phyloP scores from a whole-genome alignment of 2,329 filamentous ascomycete genomes.

The Cladosporium sp. region DNA sequence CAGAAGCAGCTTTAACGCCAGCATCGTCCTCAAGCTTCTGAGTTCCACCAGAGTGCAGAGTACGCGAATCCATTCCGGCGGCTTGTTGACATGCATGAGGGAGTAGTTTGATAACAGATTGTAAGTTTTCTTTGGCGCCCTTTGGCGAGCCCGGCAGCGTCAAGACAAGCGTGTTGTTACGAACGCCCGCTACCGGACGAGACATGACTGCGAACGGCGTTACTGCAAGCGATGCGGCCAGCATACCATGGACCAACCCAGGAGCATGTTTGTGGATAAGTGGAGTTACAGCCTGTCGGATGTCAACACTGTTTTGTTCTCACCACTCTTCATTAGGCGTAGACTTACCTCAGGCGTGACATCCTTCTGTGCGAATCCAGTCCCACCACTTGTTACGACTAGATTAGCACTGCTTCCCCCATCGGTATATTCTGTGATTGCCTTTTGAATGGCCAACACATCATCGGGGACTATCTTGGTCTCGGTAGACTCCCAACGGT shows the following conservation, averaged over 20 bases:
- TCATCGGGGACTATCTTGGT: constrained; percentile 77
- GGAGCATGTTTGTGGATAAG: constrained; percentile 81
- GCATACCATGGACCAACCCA: constrained; percentile 92
- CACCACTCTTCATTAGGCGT: neutral
- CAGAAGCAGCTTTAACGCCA: constrained; percentile 47
- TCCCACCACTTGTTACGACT: constrained; percentile 85
- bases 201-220: constrained; percentile 98
- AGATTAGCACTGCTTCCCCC: constrained; percentile 58
- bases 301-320: neutral
- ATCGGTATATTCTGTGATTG: constrained; percentile 71
- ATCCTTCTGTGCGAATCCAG: constrained; percentile 82
- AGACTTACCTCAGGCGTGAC: constrained; percentile 72
- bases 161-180: constrained; percentile 74
- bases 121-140: constrained; percentile 87
- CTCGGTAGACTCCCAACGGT: constrained; percentile 65
- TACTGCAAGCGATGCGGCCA: constrained; percentile 73
- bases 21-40: constrained; percentile 81
- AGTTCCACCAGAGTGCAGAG: constrained; percentile 73
- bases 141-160: constrained; percentile 94
- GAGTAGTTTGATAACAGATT: constrained; percentile 80
- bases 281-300: constrained; percentile 63
- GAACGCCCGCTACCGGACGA: constrained; percentile 81
- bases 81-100: constrained; percentile 94
- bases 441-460: constrained; percentile 66
- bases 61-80: constrained; percentile 73